Evolutionary conservation across 2,329 filamentous ascomycete species (phyloP).

Genomic region (Allantophomopsis lycopodina): DNA sequence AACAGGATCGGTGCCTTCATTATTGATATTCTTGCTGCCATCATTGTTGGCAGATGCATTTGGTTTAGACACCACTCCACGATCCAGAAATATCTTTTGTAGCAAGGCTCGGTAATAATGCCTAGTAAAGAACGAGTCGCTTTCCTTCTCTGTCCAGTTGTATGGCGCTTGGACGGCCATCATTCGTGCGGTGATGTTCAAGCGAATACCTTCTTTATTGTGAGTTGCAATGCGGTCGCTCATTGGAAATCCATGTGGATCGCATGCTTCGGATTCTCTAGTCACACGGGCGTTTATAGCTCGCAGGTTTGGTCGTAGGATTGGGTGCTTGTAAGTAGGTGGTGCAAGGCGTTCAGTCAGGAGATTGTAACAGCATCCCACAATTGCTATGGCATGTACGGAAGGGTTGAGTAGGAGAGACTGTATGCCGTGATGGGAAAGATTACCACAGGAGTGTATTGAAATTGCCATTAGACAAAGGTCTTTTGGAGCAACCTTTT

Average conservation of each 20-base stretch:
- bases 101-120: conserved; percentile 88
- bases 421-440: conserved; percentile 87
- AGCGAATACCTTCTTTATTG: conserved; percentile 48
- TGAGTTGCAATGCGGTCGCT: conserved; percentile 53
- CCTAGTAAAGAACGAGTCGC: conserved; percentile 76
- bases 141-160: conserved; percentile 79
- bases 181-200: conserved; percentile 95
- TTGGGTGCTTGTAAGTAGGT: conserved; percentile 73
- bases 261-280: conserved; percentile 56
- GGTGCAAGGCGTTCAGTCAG: conserved; percentile 81
- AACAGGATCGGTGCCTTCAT: conserved; percentile 58
- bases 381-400: conserved; percentile 83
- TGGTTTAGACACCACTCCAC: conserved; percentile 54
- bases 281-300: conserved; percentile 55
- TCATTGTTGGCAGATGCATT: conserved; percentile 4
- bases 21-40: conserved; percentile 25
- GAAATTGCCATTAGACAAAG: conserved; percentile 72
- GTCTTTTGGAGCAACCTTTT: conserved; percentile 15
- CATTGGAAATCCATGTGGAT: conserved; percentile 92
- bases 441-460: conserved; percentile 92
- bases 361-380: conserved; percentile 97
- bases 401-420: conserved; percentile 73
- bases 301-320: conserved; percentile 55
- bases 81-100: conserved; percentile 85
- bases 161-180: conserved; percentile 94